A percentile compares a stretch with the other conserved stretches of the same genome.
Conservation (phyloP, 2,329 filamentous ascomycete genomes). For the Aspergillus latus region DNA sequence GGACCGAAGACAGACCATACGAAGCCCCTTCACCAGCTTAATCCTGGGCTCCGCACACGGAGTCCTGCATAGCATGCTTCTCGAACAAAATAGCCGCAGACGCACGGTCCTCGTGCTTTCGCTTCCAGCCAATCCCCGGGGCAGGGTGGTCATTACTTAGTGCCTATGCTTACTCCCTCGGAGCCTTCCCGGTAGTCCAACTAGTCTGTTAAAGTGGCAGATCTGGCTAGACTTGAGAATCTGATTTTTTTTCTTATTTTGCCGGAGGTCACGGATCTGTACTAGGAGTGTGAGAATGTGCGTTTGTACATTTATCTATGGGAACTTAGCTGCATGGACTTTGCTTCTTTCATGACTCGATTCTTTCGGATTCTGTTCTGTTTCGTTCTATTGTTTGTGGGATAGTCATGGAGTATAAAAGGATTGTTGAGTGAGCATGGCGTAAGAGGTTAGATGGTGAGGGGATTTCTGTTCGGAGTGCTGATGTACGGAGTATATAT, state of each 20-base stretch:
- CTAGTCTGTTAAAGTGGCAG: not conserved
- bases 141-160: not conserved
- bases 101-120: constrained; percentile 1
- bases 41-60: not conserved
- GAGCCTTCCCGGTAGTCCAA: not conserved
- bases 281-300: constrained; percentile 1
- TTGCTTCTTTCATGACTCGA: not conserved
- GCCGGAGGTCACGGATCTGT: not conserved
- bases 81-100: not conserved
- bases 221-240: not conserved
- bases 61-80: constrained; percentile 3
- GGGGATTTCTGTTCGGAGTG: not conserved
- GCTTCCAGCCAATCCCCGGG: not conserved
- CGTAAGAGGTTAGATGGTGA: constrained; percentile 6
- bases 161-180: not conserved
- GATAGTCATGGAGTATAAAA: not conserved
- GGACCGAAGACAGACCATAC: constrained; percentile 2
- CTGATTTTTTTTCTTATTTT: not conserved
- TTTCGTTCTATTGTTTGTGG: not conserved
- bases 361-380: not conserved
- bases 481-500: not conserved
- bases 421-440: constrained; percentile 5
- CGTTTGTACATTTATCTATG: not conserved
- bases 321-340: not conserved
- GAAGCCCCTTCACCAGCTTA: not conserved